Evolutionary conservation across 1,139 yeast species (phyloP).

Genomic region (Zygoascus hellenicus): DNA sequence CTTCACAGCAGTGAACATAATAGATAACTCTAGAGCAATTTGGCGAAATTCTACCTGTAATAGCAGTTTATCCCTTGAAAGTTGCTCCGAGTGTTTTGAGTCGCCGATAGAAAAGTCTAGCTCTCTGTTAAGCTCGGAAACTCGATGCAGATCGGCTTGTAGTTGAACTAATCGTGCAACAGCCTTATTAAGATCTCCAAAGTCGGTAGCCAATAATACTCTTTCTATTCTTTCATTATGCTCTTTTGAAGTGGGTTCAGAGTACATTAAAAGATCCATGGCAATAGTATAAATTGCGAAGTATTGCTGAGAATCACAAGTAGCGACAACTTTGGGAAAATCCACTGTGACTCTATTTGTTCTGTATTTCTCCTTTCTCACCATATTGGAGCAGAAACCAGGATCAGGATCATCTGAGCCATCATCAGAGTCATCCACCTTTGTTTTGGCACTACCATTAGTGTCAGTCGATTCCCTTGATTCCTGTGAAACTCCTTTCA

Average conservation of each 20-base stretch:
- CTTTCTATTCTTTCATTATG: slow-evolving; percentile 58
- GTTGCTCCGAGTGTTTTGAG: slow-evolving; percentile 30
- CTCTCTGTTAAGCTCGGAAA: slow-evolving; percentile 44
- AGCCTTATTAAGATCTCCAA: slow-evolving; percentile 53
- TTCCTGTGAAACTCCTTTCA: slow-evolving; percentile 1
- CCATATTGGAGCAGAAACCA: slow-evolving; percentile 23
- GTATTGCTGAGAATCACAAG: slow-evolving; percentile 72
- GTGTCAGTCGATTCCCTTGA: not conserved
- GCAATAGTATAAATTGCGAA: slow-evolving; percentile 57
- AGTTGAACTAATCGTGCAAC: slow-evolving; percentile 47
- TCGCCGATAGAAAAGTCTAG: slow-evolving; percentile 30
- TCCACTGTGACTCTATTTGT: slow-evolving; percentile 50
- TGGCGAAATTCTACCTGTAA: slow-evolving; percentile 56
- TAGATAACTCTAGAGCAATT: slow-evolving; percentile 51
- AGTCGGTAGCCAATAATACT: slow-evolving; percentile 62
- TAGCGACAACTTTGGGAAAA: slow-evolving; percentile 62
- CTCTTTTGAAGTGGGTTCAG: slow-evolving; percentile 55
- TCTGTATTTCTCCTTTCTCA: slow-evolving; percentile 33
- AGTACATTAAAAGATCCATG: slow-evolving; percentile 59
- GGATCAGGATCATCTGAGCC: slow-evolving; percentile 11
- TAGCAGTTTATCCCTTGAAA: slow-evolving; percentile 25
- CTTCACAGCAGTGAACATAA: slow-evolving; percentile 63
- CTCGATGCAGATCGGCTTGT: slow-evolving; percentile 49
- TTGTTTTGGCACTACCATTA: not conserved
- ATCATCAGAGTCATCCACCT: slow-evolving; percentile 5